These are phyloP conservation scores for Cystobasidiaceae sp. DNA, from an alignment of 1,284 basidiomycete genomes.

Conservation along the genomic window DNA sequence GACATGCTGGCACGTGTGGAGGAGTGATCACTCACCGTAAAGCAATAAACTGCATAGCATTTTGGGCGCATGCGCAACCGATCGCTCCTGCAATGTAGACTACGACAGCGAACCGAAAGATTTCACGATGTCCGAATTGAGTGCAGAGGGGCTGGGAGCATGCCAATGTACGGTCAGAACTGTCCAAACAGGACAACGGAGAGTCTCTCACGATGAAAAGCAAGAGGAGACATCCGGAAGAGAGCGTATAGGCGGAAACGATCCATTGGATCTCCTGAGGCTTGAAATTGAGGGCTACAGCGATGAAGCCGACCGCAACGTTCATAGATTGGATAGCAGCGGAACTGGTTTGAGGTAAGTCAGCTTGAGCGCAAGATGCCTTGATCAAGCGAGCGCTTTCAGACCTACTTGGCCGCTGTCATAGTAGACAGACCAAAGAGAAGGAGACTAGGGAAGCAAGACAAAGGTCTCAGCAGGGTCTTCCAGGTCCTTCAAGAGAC, in stretches of 20 bases:
- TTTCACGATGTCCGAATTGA: constrained; percentile 20
- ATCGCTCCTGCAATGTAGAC: constrained; percentile 17
- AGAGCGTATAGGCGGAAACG: constrained; percentile 15
- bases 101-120: constrained; percentile 6
- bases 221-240: constrained; percentile 24
- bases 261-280: constrained; percentile 27
- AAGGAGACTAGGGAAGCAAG: not conserved
- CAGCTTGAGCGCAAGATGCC: not conserved
- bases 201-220: constrained; percentile 6
- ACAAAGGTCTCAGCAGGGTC: not conserved
- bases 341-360: not conserved
- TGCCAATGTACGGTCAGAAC: not conserved
- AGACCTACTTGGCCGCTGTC: constrained; percentile 10
- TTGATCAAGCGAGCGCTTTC: not conserved
- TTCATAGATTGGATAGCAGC: constrained; percentile 29
- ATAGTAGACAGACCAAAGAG: constrained; percentile 15
- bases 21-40: not conserved
- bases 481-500: not conserved
- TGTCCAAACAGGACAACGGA: not conserved
- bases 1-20: too few species aligned
- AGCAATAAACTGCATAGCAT: constrained; percentile 7
- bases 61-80: not conserved
- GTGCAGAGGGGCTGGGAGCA: constrained; percentile 17
- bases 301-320: constrained; percentile 28
- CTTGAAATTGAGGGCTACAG: constrained; percentile 16